Conservation (phyloP, 495 filamentous ascomycete species). For the Podospora tetraspora region DNA sequence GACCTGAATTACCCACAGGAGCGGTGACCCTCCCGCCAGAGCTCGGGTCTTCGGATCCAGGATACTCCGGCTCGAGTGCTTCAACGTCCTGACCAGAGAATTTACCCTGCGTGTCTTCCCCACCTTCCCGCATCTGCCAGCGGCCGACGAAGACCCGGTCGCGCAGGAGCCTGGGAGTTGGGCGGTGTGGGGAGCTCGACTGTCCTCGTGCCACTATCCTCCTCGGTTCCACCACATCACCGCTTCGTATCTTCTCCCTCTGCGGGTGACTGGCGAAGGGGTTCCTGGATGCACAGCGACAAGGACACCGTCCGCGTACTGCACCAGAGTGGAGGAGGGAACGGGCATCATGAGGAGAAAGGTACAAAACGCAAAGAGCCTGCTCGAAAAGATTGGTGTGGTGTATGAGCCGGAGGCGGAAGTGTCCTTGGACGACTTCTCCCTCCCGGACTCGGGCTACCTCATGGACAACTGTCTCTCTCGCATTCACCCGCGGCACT, state of each 20-base stretch:
- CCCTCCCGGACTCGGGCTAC: background rate
- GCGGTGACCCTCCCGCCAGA: background rate
- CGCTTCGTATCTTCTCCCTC: background rate
- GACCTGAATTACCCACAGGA: no score
- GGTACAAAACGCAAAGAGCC: background rate
- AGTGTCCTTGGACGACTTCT: background rate
- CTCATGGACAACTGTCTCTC: background rate
- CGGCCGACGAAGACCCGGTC: no score
- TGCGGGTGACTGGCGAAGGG: background rate
- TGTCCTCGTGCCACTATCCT: background rate
- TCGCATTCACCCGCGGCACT: background rate
- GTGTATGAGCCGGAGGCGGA: background rate
- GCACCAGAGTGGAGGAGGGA: background rate
- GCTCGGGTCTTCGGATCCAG: background rate
- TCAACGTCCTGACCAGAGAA: background rate
- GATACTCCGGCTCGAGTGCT: background rate
- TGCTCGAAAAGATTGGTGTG: background rate
- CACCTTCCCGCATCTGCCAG: background rate
- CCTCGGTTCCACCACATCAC: background rate
- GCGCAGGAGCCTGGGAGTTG: background rate
- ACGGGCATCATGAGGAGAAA: background rate
- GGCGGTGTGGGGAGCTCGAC: background rate
- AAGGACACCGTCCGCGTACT: background rate
- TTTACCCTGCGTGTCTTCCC: background rate
- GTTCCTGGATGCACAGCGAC: background rate